Evolutionary conservation across 352 stramenopile species (phyloP).

Genomic region (Globisporangium viniferum): DNA sequence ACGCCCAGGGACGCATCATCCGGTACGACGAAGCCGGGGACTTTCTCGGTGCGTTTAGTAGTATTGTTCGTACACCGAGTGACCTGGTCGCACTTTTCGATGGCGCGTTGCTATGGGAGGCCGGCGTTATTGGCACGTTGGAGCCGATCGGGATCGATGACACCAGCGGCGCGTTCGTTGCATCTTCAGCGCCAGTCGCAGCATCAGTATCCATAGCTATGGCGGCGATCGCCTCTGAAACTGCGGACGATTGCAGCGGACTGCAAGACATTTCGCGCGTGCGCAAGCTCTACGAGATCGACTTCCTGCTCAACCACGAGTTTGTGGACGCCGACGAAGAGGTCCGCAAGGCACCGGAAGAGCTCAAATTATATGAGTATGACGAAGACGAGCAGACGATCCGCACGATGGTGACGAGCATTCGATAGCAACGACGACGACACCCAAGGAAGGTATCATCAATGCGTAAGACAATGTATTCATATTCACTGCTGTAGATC

Average conservation of each 20-base stretch:
- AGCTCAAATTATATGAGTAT: constrained; percentile 9
- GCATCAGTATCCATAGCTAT: neutral
- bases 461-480: neutral
- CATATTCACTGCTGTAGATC: neutral
- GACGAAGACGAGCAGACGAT: constrained; percentile 6
- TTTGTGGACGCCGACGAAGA: neutral
- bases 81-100: constrained; percentile 6
- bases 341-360: neutral
- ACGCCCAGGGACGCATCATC: constrained; percentile 18
- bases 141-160: constrained; percentile 8
- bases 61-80: neutral
- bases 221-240: neutral
- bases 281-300: constrained; percentile 8
- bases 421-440: neutral
- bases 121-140: constrained; percentile 1
- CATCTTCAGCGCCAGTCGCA: neutral
- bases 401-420: neutral
- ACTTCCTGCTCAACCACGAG: constrained; percentile 11
- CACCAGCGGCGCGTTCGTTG: neutral
- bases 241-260: neutral
- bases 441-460: neutral
- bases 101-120: constrained; percentile 9
- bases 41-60: constrained; percentile 14
- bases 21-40: constrained; percentile 21
- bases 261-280: neutral